Evolutionary conservation across 1,139 yeast species (phyloP).

Genomic region (Lizanozyma gosingica): DNA sequence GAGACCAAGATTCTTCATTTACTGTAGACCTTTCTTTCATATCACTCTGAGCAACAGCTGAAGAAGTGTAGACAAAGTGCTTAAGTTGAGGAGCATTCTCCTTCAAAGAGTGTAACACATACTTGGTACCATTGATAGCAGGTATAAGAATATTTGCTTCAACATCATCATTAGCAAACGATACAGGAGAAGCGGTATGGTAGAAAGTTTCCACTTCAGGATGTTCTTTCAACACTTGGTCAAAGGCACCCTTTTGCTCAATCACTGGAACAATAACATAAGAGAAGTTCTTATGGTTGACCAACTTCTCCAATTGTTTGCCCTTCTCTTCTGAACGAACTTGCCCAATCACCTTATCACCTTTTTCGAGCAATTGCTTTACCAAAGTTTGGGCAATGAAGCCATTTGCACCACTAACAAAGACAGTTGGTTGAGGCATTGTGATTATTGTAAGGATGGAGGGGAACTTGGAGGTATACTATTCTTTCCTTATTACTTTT

Average conservation of each 20-base stretch:
- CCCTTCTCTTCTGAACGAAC: too few relatives aligned
- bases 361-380: too few relatives aligned
- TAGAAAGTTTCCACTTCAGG: slow-evolving; percentile 14
- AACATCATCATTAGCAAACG: slow-evolving; percentile 6
- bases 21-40: too few relatives aligned
- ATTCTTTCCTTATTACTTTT: too few relatives aligned
- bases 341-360: too few relatives aligned
- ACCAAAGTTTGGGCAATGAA: slow-evolving; percentile 15
- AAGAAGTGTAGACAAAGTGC: slow-evolving; percentile 21
- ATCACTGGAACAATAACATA: slow-evolving; percentile 8
- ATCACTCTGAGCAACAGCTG: slow-evolving; percentile 23
- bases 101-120: slow-evolving; percentile 16
- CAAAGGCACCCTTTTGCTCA: slow-evolving; percentile 10
- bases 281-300: slow-evolving; percentile 7
- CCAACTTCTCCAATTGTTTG: slow-evolving; percentile 10
- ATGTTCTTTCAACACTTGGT: slow-evolving; percentile 9
- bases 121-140: slow-evolving; percentile 17
- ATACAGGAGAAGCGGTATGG: slow-evolving; percentile 13
- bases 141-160: slow-evolving; percentile 17
- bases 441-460: too few relatives aligned
- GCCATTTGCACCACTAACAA: slow-evolving; percentile 16
- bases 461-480: too few relatives aligned
- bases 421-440: too few relatives aligned
- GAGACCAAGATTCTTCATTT: too few relatives aligned
- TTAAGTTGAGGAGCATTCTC: slow-evolving; percentile 16